Evolutionary conservation across 371 early-diverging fungal species (phyloP), one percentile per base, ranked within the genome.

Genomic region (Parasitella parasitica): DNA sequence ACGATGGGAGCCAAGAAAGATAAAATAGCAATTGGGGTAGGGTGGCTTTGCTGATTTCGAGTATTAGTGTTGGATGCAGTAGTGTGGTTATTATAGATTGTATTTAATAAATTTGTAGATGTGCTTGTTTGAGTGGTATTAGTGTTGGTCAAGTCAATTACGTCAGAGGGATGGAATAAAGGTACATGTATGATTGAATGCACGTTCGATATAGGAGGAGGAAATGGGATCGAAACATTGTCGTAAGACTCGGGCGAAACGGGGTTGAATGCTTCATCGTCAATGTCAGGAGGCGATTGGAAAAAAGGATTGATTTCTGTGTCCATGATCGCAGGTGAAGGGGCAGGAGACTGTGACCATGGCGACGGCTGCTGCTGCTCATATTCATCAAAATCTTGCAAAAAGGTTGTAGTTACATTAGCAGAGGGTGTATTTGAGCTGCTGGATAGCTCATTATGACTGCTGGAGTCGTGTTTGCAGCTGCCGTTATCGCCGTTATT

Each of bases 331-430:
- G 77, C 80, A 15, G 85, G 85, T 6, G 86, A 85, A 11, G 85
- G 84, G 24, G 83, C 81, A 24, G 88, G 88, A 2, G 85, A 85
- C 59, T 87, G 87, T 13, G 86, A 85, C 87, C 87, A 87, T 18
- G 88, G 80, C 3, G 77, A 79, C 1, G 82, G 77, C 55, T 81
- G 72, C 36, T 75, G 73, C 56, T 78, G 75, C 46, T 82, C 82
- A 39, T 82, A 82, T 56, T 82, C 81, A 37, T 75, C 78, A 43
- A 74, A 78, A 18, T 70, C 71, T 38, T 66, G 61, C 16, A 76
- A 50, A 20, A 71, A 61, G 0, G 70, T 54, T 9, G 65, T 71
- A n/a, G 69, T 34, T 5, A 24, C 36, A 57, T 15, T 34, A 9
- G 49, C 30, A 34, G 16, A 12, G 4, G 60, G 60, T 32, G 60